Base-by-base conservation (phyloP, 2,329 filamentous ascomycete genomes). In the Huntiella bhutanensis region DNA sequence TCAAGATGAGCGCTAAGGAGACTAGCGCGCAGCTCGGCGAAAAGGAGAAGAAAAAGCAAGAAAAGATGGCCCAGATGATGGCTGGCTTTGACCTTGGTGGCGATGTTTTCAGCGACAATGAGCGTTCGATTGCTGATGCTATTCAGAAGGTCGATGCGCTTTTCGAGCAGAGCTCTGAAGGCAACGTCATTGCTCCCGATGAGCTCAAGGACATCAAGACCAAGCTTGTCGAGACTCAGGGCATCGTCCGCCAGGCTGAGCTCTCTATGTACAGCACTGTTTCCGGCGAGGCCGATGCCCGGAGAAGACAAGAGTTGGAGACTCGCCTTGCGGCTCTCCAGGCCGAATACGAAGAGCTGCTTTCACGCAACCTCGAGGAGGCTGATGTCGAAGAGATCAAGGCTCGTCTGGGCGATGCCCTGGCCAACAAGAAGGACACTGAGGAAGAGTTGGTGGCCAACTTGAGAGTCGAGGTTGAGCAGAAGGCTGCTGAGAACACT, bases 11-110 rank as follows among this genome's bases (percentile, higher is more conserved):
- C 54, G 86, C 88, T 48, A 93, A 91, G 66, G 91, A 96, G 64
- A 88, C 82, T 1, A 86, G 76, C 39, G 86, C 86, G 6, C 80
- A 85, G 12, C 67, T 92, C 15, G 88, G 96, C 55, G 91, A 96
- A 64, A 98, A 98, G 70, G 92, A 96, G 64, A 88, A 86, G 70
- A 87, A 86, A 67, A 98, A 98, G 71, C 85, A 87, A 1, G 91
- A 98, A 66, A 91, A 92, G 64, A 98, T 98, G 91, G 91, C 91
- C 38, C 83, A 95, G 71, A 98, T 98, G 91, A 95, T 98, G 88
- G 91, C 91, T 49, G 86, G 88, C 3, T 96, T 98, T 56, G 88
- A 98, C 57, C 74, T 98, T 33, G 88, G 86, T 39, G 80, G 82
- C 42, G 87, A 95, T 49, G 79, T 92, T 32, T 93, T 96, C 60